Evolutionary conservation across 192 early-diverging fungal species (phyloP).

Genomic region (Coemansia sp.): DNA sequence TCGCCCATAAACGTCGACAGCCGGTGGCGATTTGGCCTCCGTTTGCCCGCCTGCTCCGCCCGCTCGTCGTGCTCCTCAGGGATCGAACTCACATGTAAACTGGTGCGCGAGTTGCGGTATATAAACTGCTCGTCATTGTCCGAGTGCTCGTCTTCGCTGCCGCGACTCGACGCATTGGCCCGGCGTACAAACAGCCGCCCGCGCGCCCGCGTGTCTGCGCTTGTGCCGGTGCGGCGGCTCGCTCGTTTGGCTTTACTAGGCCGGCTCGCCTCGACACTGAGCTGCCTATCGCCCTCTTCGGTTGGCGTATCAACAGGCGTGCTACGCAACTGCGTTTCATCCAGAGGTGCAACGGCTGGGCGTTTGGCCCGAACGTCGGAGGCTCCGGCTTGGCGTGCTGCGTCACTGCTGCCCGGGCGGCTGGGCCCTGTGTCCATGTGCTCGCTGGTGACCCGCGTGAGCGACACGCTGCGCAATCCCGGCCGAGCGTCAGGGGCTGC

Average conservation of each 20-base stretch:
- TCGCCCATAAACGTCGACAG: conserved; percentile 44
- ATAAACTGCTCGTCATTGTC: conserved; percentile 52
- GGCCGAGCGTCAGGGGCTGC: neutral
- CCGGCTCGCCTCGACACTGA: conserved; percentile 30
- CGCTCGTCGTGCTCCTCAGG: conserved; percentile 45
- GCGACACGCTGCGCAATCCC: conserved; percentile 38
- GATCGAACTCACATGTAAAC: conserved; percentile 51
- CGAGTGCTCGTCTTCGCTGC: conserved; percentile 46
- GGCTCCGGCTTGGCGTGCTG: conserved; percentile 1
- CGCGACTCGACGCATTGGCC: conserved; percentile 37
- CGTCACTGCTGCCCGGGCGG: conserved; percentile 27
- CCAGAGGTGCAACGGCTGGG: neutral
- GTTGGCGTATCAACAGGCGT: conserved; percentile 42
- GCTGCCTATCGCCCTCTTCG: conserved; percentile 49
- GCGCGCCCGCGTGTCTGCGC: conserved; percentile 11
- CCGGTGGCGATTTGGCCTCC: conserved; percentile 42
- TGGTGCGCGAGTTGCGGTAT: conserved; percentile 52
- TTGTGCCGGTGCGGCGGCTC: conserved; percentile 8
- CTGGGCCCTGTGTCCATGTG: conserved; percentile 7
- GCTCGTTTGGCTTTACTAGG: conserved; percentile 7
- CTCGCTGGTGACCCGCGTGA: conserved; percentile 35
- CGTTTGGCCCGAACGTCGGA: conserved; percentile 5
- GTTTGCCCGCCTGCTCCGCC: conserved; percentile 21
- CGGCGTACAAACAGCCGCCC: conserved; percentile 37
- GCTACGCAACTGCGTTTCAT: conserved; percentile 1